phyloP scores from a whole-genome alignment of 2,329 filamentous ascomycete species.

The Fusarium veterinarium region DNA sequence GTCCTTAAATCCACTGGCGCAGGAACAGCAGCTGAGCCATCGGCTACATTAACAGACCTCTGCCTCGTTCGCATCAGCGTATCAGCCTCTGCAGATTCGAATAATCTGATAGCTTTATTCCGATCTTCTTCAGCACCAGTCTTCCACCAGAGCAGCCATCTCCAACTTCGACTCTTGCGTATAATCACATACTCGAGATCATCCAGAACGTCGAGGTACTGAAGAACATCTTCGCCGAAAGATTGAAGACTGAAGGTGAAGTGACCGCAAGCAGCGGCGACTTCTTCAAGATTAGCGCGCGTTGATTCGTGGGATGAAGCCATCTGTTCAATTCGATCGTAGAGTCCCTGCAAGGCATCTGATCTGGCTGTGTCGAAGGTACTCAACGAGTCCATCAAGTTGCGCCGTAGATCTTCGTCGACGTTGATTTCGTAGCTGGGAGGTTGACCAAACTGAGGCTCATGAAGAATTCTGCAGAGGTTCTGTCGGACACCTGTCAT shows the following conservation, averaged over 20 bases:
- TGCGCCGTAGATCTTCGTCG: constrained; percentile 84
- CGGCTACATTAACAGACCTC: neutral
- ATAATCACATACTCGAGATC: constrained; percentile 80
- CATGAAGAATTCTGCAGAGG: constrained; percentile 30
- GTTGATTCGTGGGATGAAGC: constrained; percentile 65
- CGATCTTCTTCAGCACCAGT: neutral
- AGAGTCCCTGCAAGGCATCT: constrained; percentile 82
- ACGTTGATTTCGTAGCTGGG: constrained; percentile 61
- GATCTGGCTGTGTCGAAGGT: constrained; percentile 94
- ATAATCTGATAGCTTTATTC: constrained; percentile 47
- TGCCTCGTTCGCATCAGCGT: constrained; percentile 24
- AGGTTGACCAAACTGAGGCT: constrained; percentile 44
- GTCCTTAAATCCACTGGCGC: constrained; percentile 1
- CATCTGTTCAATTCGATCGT: constrained; percentile 78
- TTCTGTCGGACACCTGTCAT: constrained; percentile 30
- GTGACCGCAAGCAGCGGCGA: constrained; percentile 94
- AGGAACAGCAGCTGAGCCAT: neutral
- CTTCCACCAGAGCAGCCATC: constrained; percentile 85
- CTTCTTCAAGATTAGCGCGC: constrained; percentile 89
- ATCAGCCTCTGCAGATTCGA: constrained; percentile 50
- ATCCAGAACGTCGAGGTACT: constrained; percentile 84
- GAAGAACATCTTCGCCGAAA: constrained; percentile 88
- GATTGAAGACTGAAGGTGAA: constrained; percentile 92
- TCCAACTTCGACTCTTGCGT: constrained; percentile 74
- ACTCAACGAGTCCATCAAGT: constrained; percentile 84